These are phyloP conservation scores for Plasmodium gonderi DNA, from an alignment of 169 alveolate genomes.

Conservation along the genomic window DNA sequence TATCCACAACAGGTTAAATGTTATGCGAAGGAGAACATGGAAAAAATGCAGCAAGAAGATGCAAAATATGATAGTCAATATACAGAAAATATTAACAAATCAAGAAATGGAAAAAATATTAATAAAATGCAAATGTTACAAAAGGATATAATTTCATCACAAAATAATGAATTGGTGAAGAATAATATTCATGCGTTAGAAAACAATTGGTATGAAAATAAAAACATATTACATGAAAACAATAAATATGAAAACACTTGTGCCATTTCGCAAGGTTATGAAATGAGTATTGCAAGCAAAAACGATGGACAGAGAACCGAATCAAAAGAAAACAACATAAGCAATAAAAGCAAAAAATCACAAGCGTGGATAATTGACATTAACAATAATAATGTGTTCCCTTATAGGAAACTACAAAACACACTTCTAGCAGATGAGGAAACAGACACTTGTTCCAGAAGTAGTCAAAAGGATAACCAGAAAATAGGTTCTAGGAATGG, in stretches of 20 bases:
- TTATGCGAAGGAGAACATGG: not conserved
- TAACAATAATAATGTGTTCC: slow-evolving; percentile 57
- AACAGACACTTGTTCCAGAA: not conserved
- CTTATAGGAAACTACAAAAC: slow-evolving; percentile 40
- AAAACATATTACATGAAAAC: not conserved
- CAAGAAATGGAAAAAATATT: not conserved
- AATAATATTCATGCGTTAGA: not conserved
- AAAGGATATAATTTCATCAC: not conserved
- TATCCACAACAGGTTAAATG: not conserved
- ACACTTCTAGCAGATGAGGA: slow-evolving; percentile 5
- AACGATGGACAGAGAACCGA: not conserved
- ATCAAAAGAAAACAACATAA: not conserved
- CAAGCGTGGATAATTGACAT: slow-evolving; percentile 69
- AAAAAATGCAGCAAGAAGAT: not conserved
- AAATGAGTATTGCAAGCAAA: not conserved
- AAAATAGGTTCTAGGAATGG: not conserved
- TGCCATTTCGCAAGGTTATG: not conserved
- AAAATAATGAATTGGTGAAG: not conserved
- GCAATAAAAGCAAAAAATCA: not conserved
- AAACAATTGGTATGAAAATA: not conserved
- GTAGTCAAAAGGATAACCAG: not conserved
- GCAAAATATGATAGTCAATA: not conserved
- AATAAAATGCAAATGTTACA: not conserved
- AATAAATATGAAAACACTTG: not conserved
- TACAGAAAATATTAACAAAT: not conserved